A percentile compares a stretch with the other conserved stretches of the same genome.
These are phyloP conservation scores for Cochlearia excelsa DNA, from an alignment of 345 rosid genomes.

Conservation along the genomic window DNA sequence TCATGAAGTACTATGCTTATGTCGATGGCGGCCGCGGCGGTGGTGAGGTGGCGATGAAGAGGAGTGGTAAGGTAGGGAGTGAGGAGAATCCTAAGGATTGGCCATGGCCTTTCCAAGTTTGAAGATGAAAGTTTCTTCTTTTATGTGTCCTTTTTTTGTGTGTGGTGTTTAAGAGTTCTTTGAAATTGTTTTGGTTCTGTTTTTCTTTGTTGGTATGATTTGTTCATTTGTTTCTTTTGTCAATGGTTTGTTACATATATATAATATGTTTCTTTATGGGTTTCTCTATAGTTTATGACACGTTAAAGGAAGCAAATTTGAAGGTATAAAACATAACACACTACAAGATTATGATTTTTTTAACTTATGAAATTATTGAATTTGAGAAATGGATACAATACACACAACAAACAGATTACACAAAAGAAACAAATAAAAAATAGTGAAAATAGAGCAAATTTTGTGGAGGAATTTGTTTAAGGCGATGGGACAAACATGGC, in stretches of 20 bases:
- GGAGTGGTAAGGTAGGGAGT: slow-evolving; percentile 63
- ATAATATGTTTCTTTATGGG: slow-evolving; percentile 5
- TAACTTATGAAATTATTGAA: neutral
- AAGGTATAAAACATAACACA: slow-evolving; percentile 8
- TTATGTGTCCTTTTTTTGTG: neutral
- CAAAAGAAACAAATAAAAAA: slow-evolving; percentile 18
- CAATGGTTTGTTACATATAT: slow-evolving; percentile 23
- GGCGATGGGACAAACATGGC: slow-evolving; percentile 7
- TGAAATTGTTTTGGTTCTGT: neutral
- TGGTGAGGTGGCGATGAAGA: slow-evolving; percentile 35
- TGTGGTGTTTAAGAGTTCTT: neutral
- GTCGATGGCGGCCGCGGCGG: slow-evolving; percentile 49
- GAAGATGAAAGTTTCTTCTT: neutral
- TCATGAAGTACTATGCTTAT: slow-evolving; percentile 68
- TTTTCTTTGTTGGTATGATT: slow-evolving; percentile 9
- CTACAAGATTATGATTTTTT: neutral
- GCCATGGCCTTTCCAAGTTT: slow-evolving; percentile 95
- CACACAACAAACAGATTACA: neutral
- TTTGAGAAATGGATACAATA: neutral
- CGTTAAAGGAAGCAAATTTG: neutral
- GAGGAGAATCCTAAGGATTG: slow-evolving; percentile 77
- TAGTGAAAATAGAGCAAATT: slow-evolving; percentile 14
- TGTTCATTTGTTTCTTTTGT: slow-evolving; percentile 23
- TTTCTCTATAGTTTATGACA: too few relatives aligned
- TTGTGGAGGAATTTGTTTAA: slow-evolving; percentile 2